Evolutionary conservation across 169 alveolate species (phyloP), one percentile per base, ranked within the genome.

Genomic region (Plasmodium ovale): DNA sequence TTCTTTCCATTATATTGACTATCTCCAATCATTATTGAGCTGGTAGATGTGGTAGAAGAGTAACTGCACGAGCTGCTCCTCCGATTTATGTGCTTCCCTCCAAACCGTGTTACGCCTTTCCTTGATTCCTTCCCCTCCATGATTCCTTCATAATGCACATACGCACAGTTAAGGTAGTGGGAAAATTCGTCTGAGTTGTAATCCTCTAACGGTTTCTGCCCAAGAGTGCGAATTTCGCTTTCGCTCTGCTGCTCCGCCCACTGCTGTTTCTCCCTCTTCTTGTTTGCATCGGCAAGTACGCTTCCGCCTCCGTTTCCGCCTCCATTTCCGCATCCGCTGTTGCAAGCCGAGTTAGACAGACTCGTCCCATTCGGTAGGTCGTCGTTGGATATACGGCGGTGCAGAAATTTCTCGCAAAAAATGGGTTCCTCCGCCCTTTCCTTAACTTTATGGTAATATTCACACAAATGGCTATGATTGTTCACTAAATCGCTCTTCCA

Each of bases 101-200:
- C n/a, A 3, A 2, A 16, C 3, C 7, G n/a, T 31, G 14, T 12
- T 64, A 19, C 19, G 54, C 2, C 35, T 12, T 27, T 25, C 33
- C 21, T 77, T 29, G 9, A 19, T 3, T 77, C 39, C 7, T 62
- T 65, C 9, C 51, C 54, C 25, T 23, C 62, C 25, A 33, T 6
- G 5, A 12, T 47, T 7, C 7, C 37, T 29, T 44, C 68, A 44
- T 35, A 62, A 19, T 19, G 37, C 16, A 27, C 39, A 33, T 21
- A 59, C 21, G 37, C 23, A 23, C 58, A 10, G 19, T 77, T n/a
- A 9, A 77, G 56, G 37, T 19, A 77, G 25, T 49, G 27, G 27
- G 9, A 37, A 51, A 62, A 74, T 44, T 60, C 77, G 25, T 53
- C 67, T 27, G 88, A 77, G 37, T 77, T 77, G 58, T 47, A 77